Conservation (phyloP, 225 moss, liverwort and hornwort genomes). For the Asterella californica region DNA sequence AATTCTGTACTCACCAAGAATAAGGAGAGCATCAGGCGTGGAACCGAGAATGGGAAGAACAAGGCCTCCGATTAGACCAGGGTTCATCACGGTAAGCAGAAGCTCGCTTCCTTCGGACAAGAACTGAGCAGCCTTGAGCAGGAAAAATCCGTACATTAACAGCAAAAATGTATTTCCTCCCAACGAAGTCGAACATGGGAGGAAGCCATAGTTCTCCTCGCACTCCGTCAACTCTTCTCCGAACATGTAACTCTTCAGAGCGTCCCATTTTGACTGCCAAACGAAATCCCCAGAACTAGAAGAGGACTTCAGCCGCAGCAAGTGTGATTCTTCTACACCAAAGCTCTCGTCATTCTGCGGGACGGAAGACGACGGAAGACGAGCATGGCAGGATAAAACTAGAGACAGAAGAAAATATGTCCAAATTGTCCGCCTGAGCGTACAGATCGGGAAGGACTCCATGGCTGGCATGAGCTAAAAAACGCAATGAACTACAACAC, state of each 20-base stretch:
- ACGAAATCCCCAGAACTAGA: slow-evolving; percentile 6
- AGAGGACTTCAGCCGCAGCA: not conserved
- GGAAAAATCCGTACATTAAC: slow-evolving; percentile 53
- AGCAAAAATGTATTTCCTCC: slow-evolving; percentile 73
- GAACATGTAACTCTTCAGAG: not conserved
- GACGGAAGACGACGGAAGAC: not conserved
- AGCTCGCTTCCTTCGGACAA: slow-evolving; percentile 82
- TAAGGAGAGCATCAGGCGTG: slow-evolving; percentile 84
- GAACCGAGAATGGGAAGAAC: slow-evolving; percentile 87
- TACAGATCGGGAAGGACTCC: not conserved
- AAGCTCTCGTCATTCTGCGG: not conserved
- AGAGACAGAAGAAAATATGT: not conserved
- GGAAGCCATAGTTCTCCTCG: slow-evolving; percentile 84
- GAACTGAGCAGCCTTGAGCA: slow-evolving; percentile 66
- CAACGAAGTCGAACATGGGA: slow-evolving; percentile 74
- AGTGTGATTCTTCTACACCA: slow-evolving; percentile 3
- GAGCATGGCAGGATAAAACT: slow-evolving; percentile 14
- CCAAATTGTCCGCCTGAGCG: not conserved
- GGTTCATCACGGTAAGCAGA: slow-evolving; percentile 64
- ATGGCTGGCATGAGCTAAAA: not conserved
- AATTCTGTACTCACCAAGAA: slow-evolving; percentile 42
- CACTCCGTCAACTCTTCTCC: slow-evolving; percentile 49
- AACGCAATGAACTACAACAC: not conserved
- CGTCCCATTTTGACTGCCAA: slow-evolving; percentile 12
- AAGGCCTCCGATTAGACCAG: slow-evolving; percentile 81